Conservation (phyloP, 495 filamentous ascomycete species). For the Parmelia sp. region DNA sequence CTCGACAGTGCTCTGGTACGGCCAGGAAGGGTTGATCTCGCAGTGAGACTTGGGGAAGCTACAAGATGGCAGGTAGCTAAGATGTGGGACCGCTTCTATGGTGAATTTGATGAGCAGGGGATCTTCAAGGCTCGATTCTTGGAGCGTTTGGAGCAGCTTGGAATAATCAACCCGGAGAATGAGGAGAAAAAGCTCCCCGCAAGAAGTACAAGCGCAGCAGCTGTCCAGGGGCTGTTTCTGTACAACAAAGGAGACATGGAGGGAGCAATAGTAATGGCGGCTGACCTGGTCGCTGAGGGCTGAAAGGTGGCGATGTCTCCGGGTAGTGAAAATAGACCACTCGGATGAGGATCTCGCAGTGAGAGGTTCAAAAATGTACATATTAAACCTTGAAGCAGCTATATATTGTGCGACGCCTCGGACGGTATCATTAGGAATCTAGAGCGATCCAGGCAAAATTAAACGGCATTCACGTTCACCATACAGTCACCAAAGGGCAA, state of each 20-base stretch:
- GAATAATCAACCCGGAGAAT: slow-evolving; percentile 39
- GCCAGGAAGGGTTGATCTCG: slow-evolving; percentile 91
- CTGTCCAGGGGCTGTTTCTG: slow-evolving; percentile 87
- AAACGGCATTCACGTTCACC: not conserved
- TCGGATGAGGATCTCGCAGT: not conserved
- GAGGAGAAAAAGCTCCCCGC: slow-evolving; percentile 36
- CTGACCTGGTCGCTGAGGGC: slow-evolving; percentile 50
- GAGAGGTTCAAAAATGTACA: not conserved
- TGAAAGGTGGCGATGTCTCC: not conserved
- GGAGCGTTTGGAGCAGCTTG: slow-evolving; percentile 44
- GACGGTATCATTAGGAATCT: not conserved
- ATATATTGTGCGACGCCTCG: not conserved
- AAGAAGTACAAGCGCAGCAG: slow-evolving; percentile 69
- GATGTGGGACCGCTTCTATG: slow-evolving; percentile 95
- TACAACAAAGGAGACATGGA: slow-evolving; percentile 88
- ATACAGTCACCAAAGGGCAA: not conserved
- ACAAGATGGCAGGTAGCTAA: slow-evolving; percentile 73
- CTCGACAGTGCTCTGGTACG: slow-evolving; percentile 85
- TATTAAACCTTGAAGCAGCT: no score
- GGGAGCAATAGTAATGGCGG: slow-evolving; percentile 75
- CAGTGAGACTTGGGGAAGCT: slow-evolving; percentile 79
- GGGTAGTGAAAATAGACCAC: not conserved
- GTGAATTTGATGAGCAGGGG: slow-evolving; percentile 63
- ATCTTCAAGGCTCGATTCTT: slow-evolving; percentile 43
- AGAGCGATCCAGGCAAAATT: not conserved